A percentile compares a stretch with the other conserved stretches of the same genome.
Conservation (phyloP, 2,329 filamentous ascomycete species). For the Zymoseptoria brevis region DNA sequence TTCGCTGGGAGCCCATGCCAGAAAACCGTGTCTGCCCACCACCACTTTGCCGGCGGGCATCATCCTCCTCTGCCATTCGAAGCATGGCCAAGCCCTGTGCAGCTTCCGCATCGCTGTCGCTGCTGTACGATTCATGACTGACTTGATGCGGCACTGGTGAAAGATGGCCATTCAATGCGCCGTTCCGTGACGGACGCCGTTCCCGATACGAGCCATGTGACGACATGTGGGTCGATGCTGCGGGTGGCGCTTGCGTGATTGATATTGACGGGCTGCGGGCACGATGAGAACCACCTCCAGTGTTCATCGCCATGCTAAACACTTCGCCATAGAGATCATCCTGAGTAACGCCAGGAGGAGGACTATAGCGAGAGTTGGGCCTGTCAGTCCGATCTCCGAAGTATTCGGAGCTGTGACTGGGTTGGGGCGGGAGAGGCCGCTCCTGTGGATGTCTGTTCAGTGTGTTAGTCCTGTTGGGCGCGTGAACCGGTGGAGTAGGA, state of each 20-base stretch:
- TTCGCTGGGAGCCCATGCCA: conserved; percentile 36
- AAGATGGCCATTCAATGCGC: conserved; percentile 37
- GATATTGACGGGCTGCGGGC: conserved; percentile 31
- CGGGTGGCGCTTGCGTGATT: conserved; percentile 27
- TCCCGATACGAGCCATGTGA: conserved; percentile 20
- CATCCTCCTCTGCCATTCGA: conserved; percentile 68
- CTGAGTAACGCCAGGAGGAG: conserved; percentile 31
- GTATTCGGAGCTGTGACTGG: conserved; percentile 33
- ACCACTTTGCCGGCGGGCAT: conserved; percentile 51
- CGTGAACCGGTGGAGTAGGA: conserved; percentile 42
- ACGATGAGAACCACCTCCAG: conserved; percentile 13
- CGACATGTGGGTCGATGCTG: conserved; percentile 19
- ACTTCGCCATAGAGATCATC: conserved; percentile 53
- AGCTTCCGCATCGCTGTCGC: conserved; percentile 83
- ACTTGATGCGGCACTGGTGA: conserved; percentile 39
- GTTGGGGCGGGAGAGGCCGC: conserved; percentile 52
- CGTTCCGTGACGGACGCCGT: conserved; percentile 17
- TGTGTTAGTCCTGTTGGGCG: conserved; percentile 38
- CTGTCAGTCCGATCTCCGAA: conserved; percentile 17
- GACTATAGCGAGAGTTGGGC: neutral
- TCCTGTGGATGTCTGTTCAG: conserved; percentile 49
- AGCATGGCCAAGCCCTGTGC: conserved; percentile 77
- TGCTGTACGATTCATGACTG: conserved; percentile 45
- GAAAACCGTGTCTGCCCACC: conserved; percentile 42
- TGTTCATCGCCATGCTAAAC: conserved; percentile 44